Conservation (phyloP, 495 filamentous ascomycete genomes). For the Hyaloscypha variabilis region DNA sequence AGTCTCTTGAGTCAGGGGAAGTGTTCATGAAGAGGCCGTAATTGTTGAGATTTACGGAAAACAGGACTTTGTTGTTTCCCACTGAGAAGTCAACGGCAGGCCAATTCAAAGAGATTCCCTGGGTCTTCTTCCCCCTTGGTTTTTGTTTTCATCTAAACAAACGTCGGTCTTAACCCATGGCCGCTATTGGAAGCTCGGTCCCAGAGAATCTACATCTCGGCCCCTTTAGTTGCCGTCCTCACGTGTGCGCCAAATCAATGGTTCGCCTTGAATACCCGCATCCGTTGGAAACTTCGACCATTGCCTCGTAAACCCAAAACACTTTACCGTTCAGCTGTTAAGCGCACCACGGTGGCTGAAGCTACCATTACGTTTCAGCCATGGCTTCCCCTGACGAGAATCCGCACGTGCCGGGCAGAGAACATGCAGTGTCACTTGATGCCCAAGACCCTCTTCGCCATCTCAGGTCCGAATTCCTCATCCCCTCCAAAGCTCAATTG, state of each 20-base stretch:
- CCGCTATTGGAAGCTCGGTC: neutral
- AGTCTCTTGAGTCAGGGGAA: neutral
- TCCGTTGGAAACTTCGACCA: neutral
- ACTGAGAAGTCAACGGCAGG: neutral
- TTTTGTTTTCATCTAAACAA: neutral
- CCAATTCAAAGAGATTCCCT: neutral
- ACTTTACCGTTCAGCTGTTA: slow-evolving; percentile 2
- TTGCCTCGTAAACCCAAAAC: neutral
- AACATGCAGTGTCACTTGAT: slow-evolving; percentile 70
- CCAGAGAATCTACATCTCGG: neutral
- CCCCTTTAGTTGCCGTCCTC: neutral
- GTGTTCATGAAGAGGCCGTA: neutral
- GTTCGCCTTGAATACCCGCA: neutral
- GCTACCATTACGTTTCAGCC: slow-evolving; percentile 23
- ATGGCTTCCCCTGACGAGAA: slow-evolving; percentile 36
- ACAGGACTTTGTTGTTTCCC: neutral
- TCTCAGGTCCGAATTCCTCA: slow-evolving; percentile 77
- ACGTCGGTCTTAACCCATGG: neutral
- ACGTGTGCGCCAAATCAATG: neutral
- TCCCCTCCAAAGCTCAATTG: slow-evolving; percentile 79
- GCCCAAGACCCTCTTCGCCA: slow-evolving; percentile 65
- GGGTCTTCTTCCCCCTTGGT: neutral
- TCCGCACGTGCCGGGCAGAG: slow-evolving; percentile 32
- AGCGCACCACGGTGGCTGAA: neutral
- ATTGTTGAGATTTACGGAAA: neutral